phyloP scores from a whole-genome alignment of 345 rosid species.

The Pugionium cornutum region DNA sequence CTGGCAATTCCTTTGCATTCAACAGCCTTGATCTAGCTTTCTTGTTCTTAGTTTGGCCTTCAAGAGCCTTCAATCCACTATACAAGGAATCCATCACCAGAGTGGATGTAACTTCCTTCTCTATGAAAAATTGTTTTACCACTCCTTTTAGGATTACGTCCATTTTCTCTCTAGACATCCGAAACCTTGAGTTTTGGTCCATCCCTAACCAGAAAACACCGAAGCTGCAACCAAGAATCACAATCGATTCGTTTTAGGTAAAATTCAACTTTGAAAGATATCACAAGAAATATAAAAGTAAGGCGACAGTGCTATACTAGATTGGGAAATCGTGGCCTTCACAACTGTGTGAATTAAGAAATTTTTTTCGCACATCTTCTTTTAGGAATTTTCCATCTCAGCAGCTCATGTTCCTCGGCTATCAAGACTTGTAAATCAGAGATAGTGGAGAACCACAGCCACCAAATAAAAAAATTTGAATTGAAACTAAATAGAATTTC shows the following conservation, averaged over 20 bases:
- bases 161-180: conserved; percentile 86
- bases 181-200: conserved; percentile 70
- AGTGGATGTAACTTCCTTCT: conserved; percentile 97
- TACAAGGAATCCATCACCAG: conserved; percentile 99
- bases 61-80: conserved; percentile 96
- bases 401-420: conserved; percentile 34
- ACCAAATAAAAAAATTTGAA: conserved; percentile 15
- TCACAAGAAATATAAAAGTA: conserved; percentile 27
- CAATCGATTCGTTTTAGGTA: conserved; percentile 16
- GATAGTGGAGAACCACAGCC: conserved; percentile 30
- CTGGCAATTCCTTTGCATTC: conserved; percentile 72
- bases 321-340: conserved; percentile 36
- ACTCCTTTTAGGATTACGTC: conserved; percentile 83
- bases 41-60: conserved; percentile 75
- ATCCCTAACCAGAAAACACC: conserved; percentile 85
- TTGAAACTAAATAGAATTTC: conserved; percentile 2
- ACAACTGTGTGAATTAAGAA: conserved; percentile 40
- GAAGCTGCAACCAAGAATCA: conserved; percentile 62
- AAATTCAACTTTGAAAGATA: conserved; percentile 26
- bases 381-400: conserved; percentile 36
- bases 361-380: conserved; percentile 32
- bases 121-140: conserved; percentile 93
- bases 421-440: conserved; percentile 33
- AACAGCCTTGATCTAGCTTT: conserved; percentile 57
- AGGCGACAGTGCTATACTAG: conserved; percentile 36